These are phyloP conservation scores for Amanita thiersii DNA, from an alignment of 768 basidiomycete genomes.

Conservation along the genomic window DNA sequence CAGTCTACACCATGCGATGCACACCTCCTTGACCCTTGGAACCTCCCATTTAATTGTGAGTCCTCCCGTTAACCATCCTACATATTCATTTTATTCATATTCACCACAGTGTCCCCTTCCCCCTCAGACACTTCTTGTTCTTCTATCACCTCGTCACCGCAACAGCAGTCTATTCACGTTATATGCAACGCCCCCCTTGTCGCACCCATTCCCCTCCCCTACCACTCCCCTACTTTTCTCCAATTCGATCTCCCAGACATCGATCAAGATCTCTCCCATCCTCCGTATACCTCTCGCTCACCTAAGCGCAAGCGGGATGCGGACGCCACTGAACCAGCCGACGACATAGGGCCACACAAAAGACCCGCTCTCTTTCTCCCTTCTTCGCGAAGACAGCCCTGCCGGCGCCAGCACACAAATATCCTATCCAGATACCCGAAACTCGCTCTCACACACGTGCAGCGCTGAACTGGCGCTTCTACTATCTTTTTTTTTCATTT, in stretches of 20 bases:
- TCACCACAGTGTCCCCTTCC: slow-evolving; percentile 30
- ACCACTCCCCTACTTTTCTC: slow-evolving; percentile 62
- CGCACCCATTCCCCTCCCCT: slow-evolving; percentile 61
- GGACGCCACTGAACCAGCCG: not conserved
- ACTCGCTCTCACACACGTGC: not conserved
- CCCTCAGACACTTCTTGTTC: slow-evolving; percentile 29
- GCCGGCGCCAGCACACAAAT: not conserved
- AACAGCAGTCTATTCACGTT: slow-evolving; percentile 33
- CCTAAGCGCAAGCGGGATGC: slow-evolving; percentile 50
- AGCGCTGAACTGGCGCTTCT: not conserved
- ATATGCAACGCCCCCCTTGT: slow-evolving; percentile 62
- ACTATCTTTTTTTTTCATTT: not conserved
- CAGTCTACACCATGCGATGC: slow-evolving; percentile 13
- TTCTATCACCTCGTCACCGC: slow-evolving; percentile 12
- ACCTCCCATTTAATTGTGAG: not conserved
- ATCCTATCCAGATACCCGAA: not conserved
- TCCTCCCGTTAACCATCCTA: not conserved
- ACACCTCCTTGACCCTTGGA: not conserved
- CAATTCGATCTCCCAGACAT: slow-evolving; percentile 60
- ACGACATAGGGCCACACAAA: not conserved
- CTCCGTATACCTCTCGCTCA: slow-evolving; percentile 42
- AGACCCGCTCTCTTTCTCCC: too few relatives aligned
- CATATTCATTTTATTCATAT: not conserved
- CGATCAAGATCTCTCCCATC: slow-evolving; percentile 63
- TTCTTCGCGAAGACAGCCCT: too few relatives aligned